These are phyloP conservation scores for Calocera viscosa DNA, from an alignment of 768 basidiomycete species.

Conservation along the genomic window DNA sequence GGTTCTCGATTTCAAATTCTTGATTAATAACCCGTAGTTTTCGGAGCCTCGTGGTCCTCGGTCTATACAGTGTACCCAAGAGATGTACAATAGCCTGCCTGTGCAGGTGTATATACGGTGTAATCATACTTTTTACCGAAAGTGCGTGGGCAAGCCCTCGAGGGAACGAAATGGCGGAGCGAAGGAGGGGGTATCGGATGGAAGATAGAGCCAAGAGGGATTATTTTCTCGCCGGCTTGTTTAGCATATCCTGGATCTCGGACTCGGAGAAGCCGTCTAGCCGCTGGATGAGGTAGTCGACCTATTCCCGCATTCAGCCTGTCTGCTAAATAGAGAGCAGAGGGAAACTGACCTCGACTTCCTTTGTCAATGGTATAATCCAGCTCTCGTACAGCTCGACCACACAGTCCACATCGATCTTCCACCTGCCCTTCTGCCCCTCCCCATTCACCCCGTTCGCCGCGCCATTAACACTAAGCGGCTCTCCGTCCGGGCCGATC, in stretches of 20 bases:
- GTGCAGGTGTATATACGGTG: background rate
- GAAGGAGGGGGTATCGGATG: background rate
- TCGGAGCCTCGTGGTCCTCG: background rate
- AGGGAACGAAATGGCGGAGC: background rate
- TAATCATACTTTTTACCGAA: background rate
- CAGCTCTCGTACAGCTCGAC: constrained; percentile 87
- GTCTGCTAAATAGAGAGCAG: background rate
- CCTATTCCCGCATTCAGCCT: constrained; percentile 35
- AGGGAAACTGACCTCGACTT: constrained; percentile 68
- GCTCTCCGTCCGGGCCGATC: constrained; percentile 56
- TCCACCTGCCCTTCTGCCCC: constrained; percentile 28
- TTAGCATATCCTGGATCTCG: constrained; percentile 55
- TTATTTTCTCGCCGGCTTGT: constrained; percentile 4
- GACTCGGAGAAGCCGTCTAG: constrained; percentile 73
- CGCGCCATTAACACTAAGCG: constrained; percentile 24
- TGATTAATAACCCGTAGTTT: background rate
- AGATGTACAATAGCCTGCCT: background rate
- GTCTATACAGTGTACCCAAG: background rate
- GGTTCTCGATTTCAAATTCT: background rate
- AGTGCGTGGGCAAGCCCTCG: background rate
- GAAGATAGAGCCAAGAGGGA: background rate
- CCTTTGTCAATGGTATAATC: constrained; percentile 95
- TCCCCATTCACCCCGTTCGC: constrained; percentile 13
- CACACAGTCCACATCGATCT: constrained; percentile 88
- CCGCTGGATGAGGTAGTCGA: constrained; percentile 86